Evolutionary conservation across 495 filamentous ascomycete species (phyloP), one percentile per base, ranked within the genome.

Genomic region (Penicillium macrosclerotiorum): DNA sequence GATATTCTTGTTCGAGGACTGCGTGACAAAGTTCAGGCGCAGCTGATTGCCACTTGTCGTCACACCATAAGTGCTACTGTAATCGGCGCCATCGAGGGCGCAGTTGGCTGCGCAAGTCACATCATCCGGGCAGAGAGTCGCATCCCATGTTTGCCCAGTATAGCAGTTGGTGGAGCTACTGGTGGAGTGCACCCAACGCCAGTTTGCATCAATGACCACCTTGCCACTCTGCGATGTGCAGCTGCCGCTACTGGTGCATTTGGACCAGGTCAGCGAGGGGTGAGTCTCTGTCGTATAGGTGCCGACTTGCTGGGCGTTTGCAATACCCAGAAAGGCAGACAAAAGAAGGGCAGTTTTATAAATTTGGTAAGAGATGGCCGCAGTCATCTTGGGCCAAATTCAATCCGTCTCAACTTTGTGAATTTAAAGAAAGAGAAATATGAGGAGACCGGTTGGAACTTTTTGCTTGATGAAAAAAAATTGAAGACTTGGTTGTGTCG

Each of bases 201-300:
- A 86, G 60, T 83, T 84, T 47, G 82, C 60, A 61, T 88, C 84
- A 27, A 86, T 67, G 23, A 82, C 79, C 37, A 88, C 63, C 22
- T 72, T 75, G 37, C 76, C 80, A 19, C 63, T 49, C 38, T 71
- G 59, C 25, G 67, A 64, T 19, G 71, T 72, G 67, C 83, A 86
- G 35, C 71, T 77, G 25, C 66, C 74, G 22, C 51, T 47, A 24
- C 54, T 62, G 9, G 74, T 71, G 62, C 83, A 88, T 35, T 69
- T 76, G 47, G 72, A 64, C 63, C 77, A 82, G 45, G 71, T 74
- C 51, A 88, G 47, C 33, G 69, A 59, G 13, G 84, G 84, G 45
- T 86, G 83, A 13, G 65, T 74, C 65, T 85, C 83, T 8, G 73
- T 39, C 16, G 68, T 71, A 3, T 31, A 43, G 12, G 55, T 60